Conservation (phyloP, 352 stramenopile species). For the Aphanomyces invadans region DNA sequence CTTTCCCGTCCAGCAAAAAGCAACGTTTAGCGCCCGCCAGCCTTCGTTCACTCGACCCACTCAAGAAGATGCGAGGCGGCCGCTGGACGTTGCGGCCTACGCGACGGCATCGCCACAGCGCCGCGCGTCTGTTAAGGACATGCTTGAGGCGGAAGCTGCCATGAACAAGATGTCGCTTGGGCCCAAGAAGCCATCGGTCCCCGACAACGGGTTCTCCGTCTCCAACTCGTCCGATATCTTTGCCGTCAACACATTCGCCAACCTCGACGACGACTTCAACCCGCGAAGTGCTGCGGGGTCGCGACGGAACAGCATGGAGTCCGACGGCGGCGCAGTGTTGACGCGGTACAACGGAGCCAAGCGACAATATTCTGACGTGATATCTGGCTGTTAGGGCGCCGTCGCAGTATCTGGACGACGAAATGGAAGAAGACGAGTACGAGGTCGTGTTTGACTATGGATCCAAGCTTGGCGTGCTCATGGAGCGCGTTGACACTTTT, state of each 20-base stretch:
- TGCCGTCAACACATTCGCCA: slow-evolving; percentile 48
- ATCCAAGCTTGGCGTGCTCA: slow-evolving; percentile 70
- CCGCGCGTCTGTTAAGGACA: slow-evolving; percentile 16
- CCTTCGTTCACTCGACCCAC: slow-evolving; percentile 44
- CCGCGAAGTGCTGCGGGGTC: background rate
- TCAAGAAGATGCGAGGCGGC: slow-evolving; percentile 49
- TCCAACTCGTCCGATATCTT: slow-evolving; percentile 48
- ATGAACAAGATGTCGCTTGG: background rate
- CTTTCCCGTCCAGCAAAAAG: slow-evolving; percentile 25
- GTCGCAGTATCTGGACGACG: slow-evolving; percentile 27
- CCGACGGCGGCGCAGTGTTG: background rate
- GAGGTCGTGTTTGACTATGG: slow-evolving; percentile 70
- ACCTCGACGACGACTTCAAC: slow-evolving; percentile 45
- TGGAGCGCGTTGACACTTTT: slow-evolving; percentile 71
- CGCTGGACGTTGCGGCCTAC: slow-evolving; percentile 52
- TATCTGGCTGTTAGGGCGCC: background rate
- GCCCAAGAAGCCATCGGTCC: slow-evolving; percentile 26
- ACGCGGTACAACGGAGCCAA: background rate
- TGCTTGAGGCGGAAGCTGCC: slow-evolving; percentile 21
- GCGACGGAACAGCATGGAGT: background rate
- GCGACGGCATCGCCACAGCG: background rate
- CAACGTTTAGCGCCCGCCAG: slow-evolving; percentile 36
- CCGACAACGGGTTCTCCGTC: slow-evolving; percentile 55
- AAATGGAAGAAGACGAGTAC: slow-evolving; percentile 54
- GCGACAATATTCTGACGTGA: background rate